These are phyloP conservation scores for Tulasnella sp. DNA, from an alignment of 768 basidiomycete genomes.

Conservation along the genomic window DNA sequence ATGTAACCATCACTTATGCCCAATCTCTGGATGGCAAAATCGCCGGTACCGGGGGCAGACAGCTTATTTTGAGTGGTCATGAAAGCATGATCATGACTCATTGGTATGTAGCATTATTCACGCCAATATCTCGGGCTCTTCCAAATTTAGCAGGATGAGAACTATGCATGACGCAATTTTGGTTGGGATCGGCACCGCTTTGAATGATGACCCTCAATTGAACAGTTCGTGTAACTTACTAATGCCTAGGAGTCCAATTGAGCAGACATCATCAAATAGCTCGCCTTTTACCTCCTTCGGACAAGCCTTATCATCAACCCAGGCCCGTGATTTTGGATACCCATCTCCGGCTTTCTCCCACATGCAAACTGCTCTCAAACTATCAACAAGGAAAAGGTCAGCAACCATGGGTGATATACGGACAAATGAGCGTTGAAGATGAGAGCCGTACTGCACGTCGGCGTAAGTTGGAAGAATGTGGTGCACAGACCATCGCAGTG, in stretches of 20 bases:
- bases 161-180: conserved; percentile 88
- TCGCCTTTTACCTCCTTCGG: conserved; percentile 38
- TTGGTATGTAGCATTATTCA: conserved; percentile 40
- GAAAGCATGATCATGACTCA: conserved; percentile 93
- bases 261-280: conserved; percentile 27
- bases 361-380: conserved; percentile 61
- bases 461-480: conserved; percentile 54
- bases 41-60: conserved; percentile 55
- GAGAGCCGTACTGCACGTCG: conserved; percentile 24
- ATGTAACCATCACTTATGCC: conserved; percentile 73
- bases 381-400: conserved; percentile 43
- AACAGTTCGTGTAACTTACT: conserved; percentile 44
- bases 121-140: neutral
- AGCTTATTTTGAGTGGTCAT: conserved; percentile 68
- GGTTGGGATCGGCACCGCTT: conserved; percentile 76
- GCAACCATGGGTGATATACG: conserved; percentile 59
- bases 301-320: conserved; percentile 33
- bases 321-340: conserved; percentile 77
- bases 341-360: conserved; percentile 46
- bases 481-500: conserved; percentile 51
- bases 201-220: conserved; percentile 90
- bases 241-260: neutral
- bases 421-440: conserved; percentile 25
- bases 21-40: conserved; percentile 77
- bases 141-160: conserved; percentile 51